Base-by-base conservation (phyloP, 306 rosid genomes). In the Begonia fuchsioides region DNA sequence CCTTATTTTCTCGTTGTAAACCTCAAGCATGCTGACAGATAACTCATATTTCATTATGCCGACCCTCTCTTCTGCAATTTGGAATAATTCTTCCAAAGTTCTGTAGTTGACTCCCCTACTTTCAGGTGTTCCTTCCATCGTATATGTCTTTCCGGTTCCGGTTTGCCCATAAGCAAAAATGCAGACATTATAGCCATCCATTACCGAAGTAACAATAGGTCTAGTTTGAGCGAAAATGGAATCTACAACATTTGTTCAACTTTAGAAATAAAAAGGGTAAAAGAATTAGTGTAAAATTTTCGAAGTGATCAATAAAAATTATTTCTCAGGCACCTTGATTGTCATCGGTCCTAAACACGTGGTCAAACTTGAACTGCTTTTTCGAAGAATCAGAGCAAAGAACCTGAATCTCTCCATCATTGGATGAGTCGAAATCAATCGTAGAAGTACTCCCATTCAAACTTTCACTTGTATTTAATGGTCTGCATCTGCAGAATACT, bases 101-200 rank as follows among this genome's bases (percentile, higher is more conserved):
- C 96, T 76, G 74, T 79, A 85, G 69, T 90, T 90, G 46, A 90
- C 98, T 62, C 98, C 98, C 66, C 98, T 85, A 39, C 73, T 70
- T 57, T 82, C 92, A 4, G 72, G 72, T 38, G 87, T 82, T 59
- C 98, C 98, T 66, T 90, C 98, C 98, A 90, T 90, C 1, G 98
- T 90, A 68, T 79, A 90, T 17, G 98, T 90, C 68, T 90, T 90
- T 16, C 98, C 98, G 7, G 98, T 85, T 52, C 98, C 98, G 16
- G 98, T 90, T 81, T 90, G 98, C n/a, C 98, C 98, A 3, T 90
- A 90, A 38, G 98, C 94, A 79, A 90, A 85, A 49, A 90, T 85
- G 68, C 98, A 85, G 44, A 85, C 94, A 57, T 90, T 90, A 39
- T 64, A 90, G 19, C 98, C 98, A 68, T 90, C 98, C 85, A 90